phyloP scores from a whole-genome alignment of 768 basidiomycete species.

The Phanerochaete sordida region DNA sequence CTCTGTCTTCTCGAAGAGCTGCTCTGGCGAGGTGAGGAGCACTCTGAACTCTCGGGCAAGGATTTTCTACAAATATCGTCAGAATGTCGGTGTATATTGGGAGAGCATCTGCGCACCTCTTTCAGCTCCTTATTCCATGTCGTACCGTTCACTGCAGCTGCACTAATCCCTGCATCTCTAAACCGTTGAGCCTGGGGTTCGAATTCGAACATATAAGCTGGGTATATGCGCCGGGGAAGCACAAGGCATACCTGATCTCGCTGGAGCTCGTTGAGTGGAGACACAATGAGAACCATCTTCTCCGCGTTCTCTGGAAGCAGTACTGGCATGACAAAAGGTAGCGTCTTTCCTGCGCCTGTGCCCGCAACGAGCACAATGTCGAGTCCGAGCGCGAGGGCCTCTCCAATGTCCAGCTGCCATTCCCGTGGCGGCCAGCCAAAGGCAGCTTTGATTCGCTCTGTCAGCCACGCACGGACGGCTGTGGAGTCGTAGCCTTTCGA shows the following conservation, averaged over 20 bases:
- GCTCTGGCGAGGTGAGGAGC: conserved; percentile 23
- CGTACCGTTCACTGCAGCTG: conserved; percentile 34
- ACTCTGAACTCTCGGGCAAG: conserved; percentile 9
- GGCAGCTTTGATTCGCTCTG: conserved; percentile 13
- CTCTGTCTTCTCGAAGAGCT: conserved; percentile 16
- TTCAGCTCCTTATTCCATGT: conserved; percentile 27
- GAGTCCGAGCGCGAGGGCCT: conserved; percentile 17
- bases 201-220: no score
- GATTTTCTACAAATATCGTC: conserved; percentile 16
- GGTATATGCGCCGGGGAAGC: no score
- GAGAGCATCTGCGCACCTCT: conserved; percentile 22
- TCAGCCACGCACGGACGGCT: not conserved
- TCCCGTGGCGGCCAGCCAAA: no score
- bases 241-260: conserved; percentile 23
- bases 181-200: conserved; percentile 23
- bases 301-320: conserved; percentile 7
- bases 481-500: not conserved
- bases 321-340: conserved; percentile 20
- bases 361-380: conserved; percentile 10
- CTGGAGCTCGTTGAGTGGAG: conserved; percentile 21
- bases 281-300: conserved; percentile 15
- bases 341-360: conserved; percentile 21
- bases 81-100: no score
- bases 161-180: conserved; percentile 24
- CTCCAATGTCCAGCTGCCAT: conserved; percentile 39